Base-by-base conservation (phyloP, 805 yeast genomes). In the Lipomyces yamanashiensis region DNA sequence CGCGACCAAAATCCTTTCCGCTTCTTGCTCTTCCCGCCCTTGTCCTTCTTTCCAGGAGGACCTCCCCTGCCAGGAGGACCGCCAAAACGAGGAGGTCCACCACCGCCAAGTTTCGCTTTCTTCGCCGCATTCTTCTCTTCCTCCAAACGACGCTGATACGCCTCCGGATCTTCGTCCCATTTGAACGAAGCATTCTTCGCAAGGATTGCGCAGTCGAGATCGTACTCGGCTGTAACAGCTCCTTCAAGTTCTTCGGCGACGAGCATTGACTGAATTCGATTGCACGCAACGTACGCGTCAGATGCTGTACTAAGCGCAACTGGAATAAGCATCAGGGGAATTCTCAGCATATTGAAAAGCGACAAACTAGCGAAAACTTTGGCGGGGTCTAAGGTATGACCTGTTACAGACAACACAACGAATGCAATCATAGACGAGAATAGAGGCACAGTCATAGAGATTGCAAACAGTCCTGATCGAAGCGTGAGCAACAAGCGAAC, bases 311-410 rank as follows among this genome's bases (percentile, higher is more conserved):
- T 80, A 66, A 87, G 75, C 0, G 90, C 86, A 70, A 87, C 71
- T 2, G 96, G 96, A 52, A 88, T 75, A 76, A 89, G 76, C 67
- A 87, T 80, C 55, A 87, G 80, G 62, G 87, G 88, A 70, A 80
- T 77, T 12, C 89, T 76, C 64, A 88, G 79, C 55, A 83, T 78
- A 70, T 85, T 87, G 79, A 88, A 89, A 59, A 88, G 77, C 0
- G 92, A 81, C 49, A 89, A 77, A 1, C 95, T 86, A 1, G 95
- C 83, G 72, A 89, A 89, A 23, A 89, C 82, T 36, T 81, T 78
- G 8, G 91, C 89, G 1, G 95, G 85, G 65, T 79, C 77, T 58
- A 79, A 74, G 28, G 60, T 61, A 17, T 75, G 74, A 60, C 81
- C 79, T 4, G 84, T 79, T 41, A 82, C 77, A 50, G 79, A 79